Percentiles rank a stretch among this genome's conserved stretches.
Evolutionary conservation across 1,139 yeast species (phyloP).

Genomic region (Diutina neorugosa): DNA sequence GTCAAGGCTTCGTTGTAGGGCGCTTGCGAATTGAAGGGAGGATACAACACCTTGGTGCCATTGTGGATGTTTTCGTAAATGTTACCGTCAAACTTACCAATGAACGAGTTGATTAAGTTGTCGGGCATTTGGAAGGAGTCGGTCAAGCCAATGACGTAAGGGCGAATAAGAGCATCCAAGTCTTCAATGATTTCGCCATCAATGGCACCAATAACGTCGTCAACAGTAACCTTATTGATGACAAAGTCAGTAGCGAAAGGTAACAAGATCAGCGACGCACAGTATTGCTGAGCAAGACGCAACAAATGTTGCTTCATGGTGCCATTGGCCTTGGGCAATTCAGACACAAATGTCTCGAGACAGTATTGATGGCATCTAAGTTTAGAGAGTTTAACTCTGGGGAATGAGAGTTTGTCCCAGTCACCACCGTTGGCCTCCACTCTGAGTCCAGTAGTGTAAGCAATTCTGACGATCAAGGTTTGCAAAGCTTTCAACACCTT

Average conservation of each 20-base stretch:
- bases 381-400: constrained; percentile 10
- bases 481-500: constrained; percentile 9
- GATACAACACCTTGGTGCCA: constrained; percentile 9
- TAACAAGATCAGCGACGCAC: constrained; percentile 8
- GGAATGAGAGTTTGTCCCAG: constrained; percentile 10
- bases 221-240: constrained; percentile 8
- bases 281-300: constrained; percentile 8
- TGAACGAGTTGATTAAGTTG: constrained; percentile 9
- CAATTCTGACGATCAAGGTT: constrained; percentile 9
- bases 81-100: constrained; percentile 10
- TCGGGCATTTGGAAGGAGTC: constrained; percentile 12
- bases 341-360: constrained; percentile 8
- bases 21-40: constrained; percentile 9
- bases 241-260: constrained; percentile 9
- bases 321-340: constrained; percentile 6
- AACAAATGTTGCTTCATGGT: constrained; percentile 7
- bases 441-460: constrained; percentile 7
- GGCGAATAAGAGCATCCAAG: constrained; percentile 8
- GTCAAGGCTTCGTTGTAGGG: constrained; percentile 9
- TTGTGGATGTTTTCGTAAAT: constrained; percentile 10
- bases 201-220: constrained; percentile 6
- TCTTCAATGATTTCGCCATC: constrained; percentile 6
- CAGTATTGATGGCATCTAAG: constrained; percentile 10
- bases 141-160: constrained; percentile 9
- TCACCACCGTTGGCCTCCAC: constrained; percentile 4